Evolutionary conservation across 164 flowering plant species (phyloP).

Genomic region (Chloranthus sessilifolius): DNA sequence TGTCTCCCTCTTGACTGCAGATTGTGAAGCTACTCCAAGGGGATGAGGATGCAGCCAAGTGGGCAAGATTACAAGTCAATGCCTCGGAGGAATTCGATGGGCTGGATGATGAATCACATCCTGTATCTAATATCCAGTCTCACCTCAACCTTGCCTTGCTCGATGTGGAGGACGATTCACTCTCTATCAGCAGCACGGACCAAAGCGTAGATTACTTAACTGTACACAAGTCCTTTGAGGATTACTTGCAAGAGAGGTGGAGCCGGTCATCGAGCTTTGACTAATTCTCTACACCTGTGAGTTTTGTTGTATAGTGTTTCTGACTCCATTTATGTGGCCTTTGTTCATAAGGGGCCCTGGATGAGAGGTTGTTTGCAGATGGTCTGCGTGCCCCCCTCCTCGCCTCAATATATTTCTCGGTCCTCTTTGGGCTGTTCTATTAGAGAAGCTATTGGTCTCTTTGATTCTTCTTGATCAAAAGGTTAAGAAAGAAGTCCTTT

Average conservation of each 20-base stretch:
- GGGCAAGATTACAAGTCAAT: conserved; percentile 64
- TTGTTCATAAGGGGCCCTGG: conserved; percentile 33
- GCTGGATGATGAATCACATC: conserved; percentile 44
- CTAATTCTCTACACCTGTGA: conserved; percentile 19
- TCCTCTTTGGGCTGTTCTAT: too few relatives aligned
- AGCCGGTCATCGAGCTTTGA: conserved; percentile 89
- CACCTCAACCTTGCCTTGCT: conserved; percentile 82
- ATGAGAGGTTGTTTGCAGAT: conserved; percentile 56
- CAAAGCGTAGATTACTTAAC: conserved; percentile 28
- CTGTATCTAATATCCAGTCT: conserved; percentile 52
- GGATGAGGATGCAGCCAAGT: conserved; percentile 53
- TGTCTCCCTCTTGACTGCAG: conserved; percentile 25
- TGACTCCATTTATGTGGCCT: not conserved
- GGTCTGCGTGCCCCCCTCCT: too few relatives aligned
- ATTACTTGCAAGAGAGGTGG: conserved; percentile 81
- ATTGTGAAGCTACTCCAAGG: conserved; percentile 84
- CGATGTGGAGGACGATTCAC: conserved; percentile 72
- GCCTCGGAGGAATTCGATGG: conserved; percentile 43
- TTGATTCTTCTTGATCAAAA: too few relatives aligned
- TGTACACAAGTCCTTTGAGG: conserved; percentile 49
- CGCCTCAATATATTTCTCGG: too few relatives aligned
- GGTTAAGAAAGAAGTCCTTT: too few relatives aligned
- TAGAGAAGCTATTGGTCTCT: too few relatives aligned
- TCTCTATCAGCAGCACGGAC: conserved; percentile 62
- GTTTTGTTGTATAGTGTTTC: conserved; percentile 14